Base-by-base conservation (phyloP, 768 basidiomycete species). In the Mycena epipterygia region DNA sequence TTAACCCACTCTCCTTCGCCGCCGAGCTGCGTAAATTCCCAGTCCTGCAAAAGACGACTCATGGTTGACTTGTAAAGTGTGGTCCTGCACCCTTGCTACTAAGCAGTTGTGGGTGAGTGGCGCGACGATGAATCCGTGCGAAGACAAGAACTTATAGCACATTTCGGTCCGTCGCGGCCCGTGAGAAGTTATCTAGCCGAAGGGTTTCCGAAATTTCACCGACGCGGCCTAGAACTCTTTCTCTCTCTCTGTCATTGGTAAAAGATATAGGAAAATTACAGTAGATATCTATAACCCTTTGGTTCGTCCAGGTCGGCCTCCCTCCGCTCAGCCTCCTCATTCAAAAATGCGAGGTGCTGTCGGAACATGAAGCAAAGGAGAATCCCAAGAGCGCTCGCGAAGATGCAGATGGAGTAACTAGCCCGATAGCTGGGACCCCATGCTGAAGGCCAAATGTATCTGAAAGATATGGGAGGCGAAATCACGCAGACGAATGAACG, bases 331-430 rank as follows among this genome's bases (percentile, higher is more conserved):
- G 82, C 72, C 71, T 80, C 73, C 62, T 61, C 72, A 72, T 90
- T 90, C 52, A 87, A 69, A 23, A 70, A 68, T 30, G 70, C 75
- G 52, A 91, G 78, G 67, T 89, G 81, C n/a, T 71, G 71, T 58
- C 86, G 82, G 76, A 90, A 88, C n/a, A 78, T 67, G 73, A 84
- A 82, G 68, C 84, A 85, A 81, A 91, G 84, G 30, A 87, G 71
- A 37, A 90, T 87, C 9, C 85, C 81, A 33, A 86, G 62, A 7
- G 84, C 85, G 72, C 83, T 89, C 68, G 87, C 85, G 60, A 87
- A 82, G 49, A 92, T 90, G 81, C 91, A 93, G 67, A 96, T 92
- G 27, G 85, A 88, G 80, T 90, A 96, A 2, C 93, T 93, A 48
- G 86, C 84, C 16, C 80, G 80, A 79, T 95, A 96, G 0, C 87